Evolutionary conservation across 73 alveolate genomes (phyloP), one percentile per base, ranked within the genome.

Genomic region (Paramecium biaurelia): DNA sequence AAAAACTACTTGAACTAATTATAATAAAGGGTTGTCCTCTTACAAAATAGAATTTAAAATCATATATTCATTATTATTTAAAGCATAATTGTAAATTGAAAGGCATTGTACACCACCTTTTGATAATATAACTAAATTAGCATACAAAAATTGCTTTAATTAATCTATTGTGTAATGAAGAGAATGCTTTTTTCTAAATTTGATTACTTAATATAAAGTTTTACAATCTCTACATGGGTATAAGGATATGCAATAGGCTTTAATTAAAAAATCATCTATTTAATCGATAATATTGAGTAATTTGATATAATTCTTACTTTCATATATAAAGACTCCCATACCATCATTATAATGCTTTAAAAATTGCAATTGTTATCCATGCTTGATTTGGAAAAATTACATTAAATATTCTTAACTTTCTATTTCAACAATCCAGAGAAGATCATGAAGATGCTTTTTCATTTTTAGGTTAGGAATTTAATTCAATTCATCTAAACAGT

Each of bases 231-330:
- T 43, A 24, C 45, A 21, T 14, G 35, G 35, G 47, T 79, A 79
- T 10, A 79, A 28, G 4, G 70, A 43, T n/a, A 79, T 9, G 28
- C 90, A 79, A 79, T 79, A 79, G 9, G 74, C 90, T 47, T 79
- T 79, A 20, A 43, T 45, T 21, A 42, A 43, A 23, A 79, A 79
- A 45, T 79, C 90, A 79, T 79, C 90, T 11, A 79, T 47, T 34
- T 43, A 24, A 79, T 79, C 90, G 1, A 79, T 23, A 4, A 79
- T 18, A 43, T 41, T 43, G 18, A 63, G 49, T 38, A 43, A 63
- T 79, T 21, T 41, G 8, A 43, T 24, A 24, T 79, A 47, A 43
- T 79, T 43, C 12, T 30, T n/a, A 14, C 76, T 43, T 43, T 79
- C 42, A 26, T 30, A 35, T 7, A 38, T 24, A 79, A 23, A 43